Evolutionary conservation across 2,329 filamentous ascomycete species (phyloP).

Genomic region (Dendryphion nanum): DNA sequence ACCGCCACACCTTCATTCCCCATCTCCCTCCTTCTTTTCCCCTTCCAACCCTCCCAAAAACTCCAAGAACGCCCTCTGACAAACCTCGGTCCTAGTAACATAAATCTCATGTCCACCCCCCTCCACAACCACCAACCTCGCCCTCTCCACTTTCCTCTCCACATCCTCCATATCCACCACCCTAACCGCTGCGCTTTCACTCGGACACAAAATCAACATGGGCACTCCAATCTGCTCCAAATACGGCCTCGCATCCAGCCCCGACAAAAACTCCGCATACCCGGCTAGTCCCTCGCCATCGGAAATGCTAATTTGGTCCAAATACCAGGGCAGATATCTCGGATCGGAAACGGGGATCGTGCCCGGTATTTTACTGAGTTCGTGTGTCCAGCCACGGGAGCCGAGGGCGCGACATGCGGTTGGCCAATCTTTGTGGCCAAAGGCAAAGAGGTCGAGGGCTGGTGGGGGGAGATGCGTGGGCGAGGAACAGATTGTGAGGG

Average conservation of each 20-base stretch:
- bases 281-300: constrained; percentile 31
- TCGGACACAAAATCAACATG: constrained; percentile 33
- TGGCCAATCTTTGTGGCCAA: constrained; percentile 25
- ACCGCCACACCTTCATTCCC: too few relatives aligned
- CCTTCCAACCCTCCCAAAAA: constrained; percentile 26
- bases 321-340: constrained; percentile 32
- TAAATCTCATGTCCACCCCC: constrained; percentile 38
- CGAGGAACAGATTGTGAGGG: constrained; percentile 31
- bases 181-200: constrained; percentile 30
- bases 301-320: constrained; percentile 25
- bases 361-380: constrained; percentile 25
- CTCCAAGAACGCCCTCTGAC: constrained; percentile 31
- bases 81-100: constrained; percentile 25
- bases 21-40: not conserved
- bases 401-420: constrained; percentile 30
- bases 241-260: constrained; percentile 29
- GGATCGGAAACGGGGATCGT: constrained; percentile 28
- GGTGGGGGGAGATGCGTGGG: constrained; percentile 26
- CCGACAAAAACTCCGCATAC: constrained; percentile 34
- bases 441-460: constrained; percentile 31
- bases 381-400: constrained; percentile 32
- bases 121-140: constrained; percentile 24
- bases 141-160: constrained; percentile 11
- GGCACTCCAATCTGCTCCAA: constrained; percentile 26
- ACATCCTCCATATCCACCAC: constrained; percentile 27